Evolutionary conservation across 495 filamentous ascomycete genomes (phyloP).

Genomic region (Xylaria scruposa): DNA sequence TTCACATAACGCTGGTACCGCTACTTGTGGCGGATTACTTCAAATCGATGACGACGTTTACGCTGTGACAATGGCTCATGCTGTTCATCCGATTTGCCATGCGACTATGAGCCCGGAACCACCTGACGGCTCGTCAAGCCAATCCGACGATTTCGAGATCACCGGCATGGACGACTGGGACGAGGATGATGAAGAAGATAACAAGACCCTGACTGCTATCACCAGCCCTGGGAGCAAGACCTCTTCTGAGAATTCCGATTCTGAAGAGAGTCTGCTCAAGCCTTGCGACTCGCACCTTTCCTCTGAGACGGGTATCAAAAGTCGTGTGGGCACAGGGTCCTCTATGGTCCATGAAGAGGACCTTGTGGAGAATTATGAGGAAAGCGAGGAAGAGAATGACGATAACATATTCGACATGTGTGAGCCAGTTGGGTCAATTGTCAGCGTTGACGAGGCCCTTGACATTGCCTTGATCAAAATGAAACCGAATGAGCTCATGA

Average conservation of each 20-base stretch:
- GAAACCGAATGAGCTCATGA: background rate
- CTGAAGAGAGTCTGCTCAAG: conserved; percentile 14
- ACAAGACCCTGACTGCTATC: conserved; percentile 11
- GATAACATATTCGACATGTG: background rate
- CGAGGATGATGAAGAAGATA: conserved; percentile 13
- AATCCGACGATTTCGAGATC: conserved; percentile 22
- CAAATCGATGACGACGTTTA: background rate
- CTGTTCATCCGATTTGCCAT: background rate
- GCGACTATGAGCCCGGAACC: background rate
- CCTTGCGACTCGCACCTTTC: conserved; percentile 14
- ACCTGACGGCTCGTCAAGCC: conserved; percentile 7
- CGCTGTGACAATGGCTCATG: conserved; percentile 16
- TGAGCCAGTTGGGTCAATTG: conserved; percentile 3
- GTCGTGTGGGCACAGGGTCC: background rate
- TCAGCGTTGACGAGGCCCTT: conserved; percentile 4
- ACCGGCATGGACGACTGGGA: conserved; percentile 20
- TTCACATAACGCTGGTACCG: background rate
- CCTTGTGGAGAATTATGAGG: background rate
- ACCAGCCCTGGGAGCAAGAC: conserved; percentile 21
- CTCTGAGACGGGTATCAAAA: conserved; percentile 7
- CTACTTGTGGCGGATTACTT: conserved; percentile 18
- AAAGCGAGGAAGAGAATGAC: background rate
- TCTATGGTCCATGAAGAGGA: background rate
- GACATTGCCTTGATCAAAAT: conserved; percentile 21
- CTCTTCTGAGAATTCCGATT: conserved; percentile 15